These are phyloP conservation scores for Lactarius psammicola DNA, from an alignment of 768 basidiomycete species.

Conservation along the genomic window DNA sequence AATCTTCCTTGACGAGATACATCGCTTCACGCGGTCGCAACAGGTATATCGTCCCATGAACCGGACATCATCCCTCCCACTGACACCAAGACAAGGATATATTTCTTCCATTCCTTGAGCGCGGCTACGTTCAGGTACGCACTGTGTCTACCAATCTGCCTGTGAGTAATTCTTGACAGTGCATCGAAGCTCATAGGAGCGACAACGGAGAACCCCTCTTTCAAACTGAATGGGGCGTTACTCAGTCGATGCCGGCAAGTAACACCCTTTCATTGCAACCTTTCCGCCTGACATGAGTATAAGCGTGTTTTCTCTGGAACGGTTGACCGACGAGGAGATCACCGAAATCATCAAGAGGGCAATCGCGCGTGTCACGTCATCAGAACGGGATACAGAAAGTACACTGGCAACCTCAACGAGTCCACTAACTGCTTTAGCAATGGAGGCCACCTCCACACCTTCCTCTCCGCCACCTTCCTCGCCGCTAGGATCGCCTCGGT, in stretches of 20 bases:
- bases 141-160: background rate
- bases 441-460: background rate
- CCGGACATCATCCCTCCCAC: constrained; percentile 9
- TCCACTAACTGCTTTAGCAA: background rate
- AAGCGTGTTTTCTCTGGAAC: constrained; percentile 74
- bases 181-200: constrained; percentile 65
- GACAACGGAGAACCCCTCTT: constrained; percentile 88
- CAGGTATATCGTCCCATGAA: constrained; percentile 43
- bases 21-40: constrained; percentile 72
- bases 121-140: constrained; percentile 65
- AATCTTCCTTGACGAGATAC: constrained; percentile 82
- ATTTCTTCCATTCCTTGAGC: constrained; percentile 81
- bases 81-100: constrained; percentile 52
- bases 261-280: background rate
- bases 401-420: too few species aligned
- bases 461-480: constrained; percentile 14
- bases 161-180: background rate
- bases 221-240: constrained; percentile 73
- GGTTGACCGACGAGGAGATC: constrained; percentile 64
- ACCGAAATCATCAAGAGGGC: constrained; percentile 58
- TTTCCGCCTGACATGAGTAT: constrained; percentile 2
- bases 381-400: background rate
- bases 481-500: constrained; percentile 11
- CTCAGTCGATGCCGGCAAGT: constrained; percentile 75
- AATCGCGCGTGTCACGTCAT: constrained; percentile 35